Evolutionary conservation across 805 yeast species (phyloP).

Genomic region (Sporopachydermia quercuum): DNA sequence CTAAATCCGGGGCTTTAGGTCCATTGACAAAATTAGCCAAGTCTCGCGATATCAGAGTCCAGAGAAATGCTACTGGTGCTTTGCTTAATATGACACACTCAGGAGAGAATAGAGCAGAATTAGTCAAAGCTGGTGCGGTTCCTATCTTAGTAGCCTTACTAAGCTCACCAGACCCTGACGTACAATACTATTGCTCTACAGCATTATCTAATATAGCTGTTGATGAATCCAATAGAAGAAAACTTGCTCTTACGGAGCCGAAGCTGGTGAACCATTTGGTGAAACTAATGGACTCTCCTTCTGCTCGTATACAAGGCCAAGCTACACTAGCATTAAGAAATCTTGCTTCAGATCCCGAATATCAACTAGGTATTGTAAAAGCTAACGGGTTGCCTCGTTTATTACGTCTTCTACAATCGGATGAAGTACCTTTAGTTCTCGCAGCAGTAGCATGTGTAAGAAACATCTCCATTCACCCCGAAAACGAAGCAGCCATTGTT

Average conservation of each 20-base stretch:
- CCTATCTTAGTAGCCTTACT: conserved; percentile 86
- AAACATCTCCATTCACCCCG: conserved; percentile 91
- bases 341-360: conserved; percentile 88
- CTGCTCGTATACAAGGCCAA: conserved; percentile 95
- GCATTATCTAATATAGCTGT: conserved; percentile 96
- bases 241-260: conserved; percentile 83
- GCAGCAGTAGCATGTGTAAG: conserved; percentile 98
- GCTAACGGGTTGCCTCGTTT: conserved; percentile 92
- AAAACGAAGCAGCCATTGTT: conserved; percentile 87
- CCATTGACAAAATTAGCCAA: conserved; percentile 92
- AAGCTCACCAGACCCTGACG: conserved; percentile 84
- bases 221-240: conserved; percentile 80
- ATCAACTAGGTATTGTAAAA: conserved; percentile 89
- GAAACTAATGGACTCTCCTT: conserved; percentile 78
- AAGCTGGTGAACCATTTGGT: conserved; percentile 80
- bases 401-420: conserved; percentile 76
- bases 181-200: conserved; percentile 96
- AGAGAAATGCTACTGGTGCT: conserved; percentile 98
- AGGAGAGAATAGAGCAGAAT: conserved; percentile 87
- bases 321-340: conserved; percentile 94
- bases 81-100: conserved; percentile 96
- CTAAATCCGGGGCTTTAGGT: conserved; percentile 87
- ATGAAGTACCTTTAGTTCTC: conserved; percentile 79
- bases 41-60: conserved; percentile 89
- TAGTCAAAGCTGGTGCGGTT: conserved; percentile 95